Evolutionary conservation across 2,329 filamentous ascomycete species (phyloP).

Genomic region (Colletotrichum endophyticum): DNA sequence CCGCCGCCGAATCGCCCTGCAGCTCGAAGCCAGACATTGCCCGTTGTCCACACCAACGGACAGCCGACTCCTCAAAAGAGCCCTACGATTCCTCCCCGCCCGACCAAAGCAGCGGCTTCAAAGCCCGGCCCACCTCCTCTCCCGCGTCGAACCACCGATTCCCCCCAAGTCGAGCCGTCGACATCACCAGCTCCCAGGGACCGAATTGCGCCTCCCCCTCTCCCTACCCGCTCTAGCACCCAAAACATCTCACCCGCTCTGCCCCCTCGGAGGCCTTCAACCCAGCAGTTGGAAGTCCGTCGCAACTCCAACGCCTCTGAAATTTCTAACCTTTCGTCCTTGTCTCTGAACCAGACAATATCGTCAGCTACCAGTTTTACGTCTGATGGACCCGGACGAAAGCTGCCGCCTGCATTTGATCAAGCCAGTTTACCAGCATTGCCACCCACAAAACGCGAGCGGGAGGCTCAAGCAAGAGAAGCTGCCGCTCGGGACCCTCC

Average conservation of each 20-base stretch:
- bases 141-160: slow-evolving; percentile 39
- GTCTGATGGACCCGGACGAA: slow-evolving; percentile 50
- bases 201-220: slow-evolving; percentile 37
- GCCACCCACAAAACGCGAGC: slow-evolving; percentile 59
- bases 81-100: slow-evolving; percentile 46
- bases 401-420: slow-evolving; percentile 61
- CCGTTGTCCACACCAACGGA: slow-evolving; percentile 32
- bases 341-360: slow-evolving; percentile 50
- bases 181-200: slow-evolving; percentile 29
- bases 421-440: slow-evolving; percentile 62
- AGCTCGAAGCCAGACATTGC: slow-evolving; percentile 38
- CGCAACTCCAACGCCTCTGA: slow-evolving; percentile 65
- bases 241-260: slow-evolving; percentile 49
- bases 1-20: slow-evolving; percentile 48
- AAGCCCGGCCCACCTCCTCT: slow-evolving; percentile 39
- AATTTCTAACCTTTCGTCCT: slow-evolving; percentile 56
- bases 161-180: slow-evolving; percentile 23
- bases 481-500: background rate
- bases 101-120: slow-evolving; percentile 25
- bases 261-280: slow-evolving; percentile 54
- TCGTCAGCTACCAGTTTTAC: slow-evolving; percentile 55
- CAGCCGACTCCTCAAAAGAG: slow-evolving; percentile 26
- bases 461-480: slow-evolving; percentile 49
- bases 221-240: slow-evolving; percentile 42
- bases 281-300: slow-evolving; percentile 47